These are phyloP conservation scores for Schwanniomyces vanrijiae DNA, from an alignment of 805 yeast genomes.

Conservation along the genomic window DNA sequence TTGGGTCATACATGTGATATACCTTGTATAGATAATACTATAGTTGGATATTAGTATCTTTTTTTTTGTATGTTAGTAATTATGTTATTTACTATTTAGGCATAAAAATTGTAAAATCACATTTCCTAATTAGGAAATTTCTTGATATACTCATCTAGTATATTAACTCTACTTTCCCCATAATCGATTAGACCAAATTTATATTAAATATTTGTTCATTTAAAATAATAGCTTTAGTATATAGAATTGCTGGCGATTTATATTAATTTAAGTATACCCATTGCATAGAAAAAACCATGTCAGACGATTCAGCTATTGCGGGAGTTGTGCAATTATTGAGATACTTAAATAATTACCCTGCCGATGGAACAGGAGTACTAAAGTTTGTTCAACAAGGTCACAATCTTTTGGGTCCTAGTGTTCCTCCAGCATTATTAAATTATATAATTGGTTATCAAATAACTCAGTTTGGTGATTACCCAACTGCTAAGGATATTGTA, in stretches of 20 bases:
- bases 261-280: neutral
- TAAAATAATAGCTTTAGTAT: neutral
- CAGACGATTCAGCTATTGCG: slow-evolving; percentile 21
- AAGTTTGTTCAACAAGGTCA: slow-evolving; percentile 26
- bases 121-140: slow-evolving; percentile 1
- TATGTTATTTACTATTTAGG: neutral
- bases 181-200: neutral
- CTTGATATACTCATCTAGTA: neutral
- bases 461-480: slow-evolving; percentile 63
- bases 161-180: neutral
- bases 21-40: no score
- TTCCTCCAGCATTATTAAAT: slow-evolving; percentile 41
- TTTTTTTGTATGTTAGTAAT: neutral
- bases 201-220: neutral
- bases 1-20: no score
- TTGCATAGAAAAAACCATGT: neutral
- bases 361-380: slow-evolving; percentile 29
- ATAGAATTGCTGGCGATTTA: neutral
- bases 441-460: slow-evolving; percentile 41
- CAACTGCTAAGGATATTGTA: slow-evolving; percentile 49
- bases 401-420: slow-evolving; percentile 9
- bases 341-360: slow-evolving; percentile 22
- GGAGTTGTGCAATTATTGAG: slow-evolving; percentile 24
- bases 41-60: neutral
- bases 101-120: neutral